Percentiles rank a stretch among this genome's conserved stretches.
These are phyloP conservation scores for Pleodorina starrii DNA, from an alignment of 139 green algal species.

Conservation along the genomic window DNA sequence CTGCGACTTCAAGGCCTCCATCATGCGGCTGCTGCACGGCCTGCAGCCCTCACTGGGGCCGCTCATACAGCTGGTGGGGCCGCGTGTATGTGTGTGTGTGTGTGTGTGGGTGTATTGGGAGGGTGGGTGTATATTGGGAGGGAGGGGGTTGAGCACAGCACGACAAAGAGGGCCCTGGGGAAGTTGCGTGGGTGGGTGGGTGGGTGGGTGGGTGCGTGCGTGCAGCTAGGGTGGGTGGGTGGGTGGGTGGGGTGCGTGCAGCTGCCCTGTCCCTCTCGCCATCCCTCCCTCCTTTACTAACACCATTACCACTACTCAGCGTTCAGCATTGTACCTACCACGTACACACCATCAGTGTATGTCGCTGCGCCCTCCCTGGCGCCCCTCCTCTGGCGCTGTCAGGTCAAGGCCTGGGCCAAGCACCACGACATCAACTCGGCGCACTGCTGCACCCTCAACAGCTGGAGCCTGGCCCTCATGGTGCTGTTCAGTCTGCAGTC, in stretches of 20 bases:
- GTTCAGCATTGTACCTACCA: no score
- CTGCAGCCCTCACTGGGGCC: conserved; percentile 18
- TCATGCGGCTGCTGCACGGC: conserved; percentile 35
- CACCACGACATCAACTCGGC: conserved; percentile 45
- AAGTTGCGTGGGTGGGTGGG: neutral
- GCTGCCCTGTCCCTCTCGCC: no score
- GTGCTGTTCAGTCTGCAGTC: conserved; percentile 30
- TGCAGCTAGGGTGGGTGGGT: no score
- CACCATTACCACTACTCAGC: no score
- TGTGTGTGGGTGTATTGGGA: neutral
- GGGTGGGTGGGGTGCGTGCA: no score
- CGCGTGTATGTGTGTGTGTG: neutral
- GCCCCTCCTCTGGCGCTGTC: no score
- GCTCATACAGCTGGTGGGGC: conserved; percentile 31
- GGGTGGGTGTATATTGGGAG: no score
- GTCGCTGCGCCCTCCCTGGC: neutral
- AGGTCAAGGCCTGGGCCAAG: conserved; percentile 51
- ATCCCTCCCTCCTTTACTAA: no score
- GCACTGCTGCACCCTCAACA: conserved; percentile 40
- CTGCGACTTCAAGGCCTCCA: conserved; percentile 42
- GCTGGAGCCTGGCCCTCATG: conserved; percentile 47
- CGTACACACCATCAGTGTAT: no score
- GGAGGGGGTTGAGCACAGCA: no score
- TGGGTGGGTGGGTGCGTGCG: neutral
- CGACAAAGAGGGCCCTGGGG: no score